Conservation (phyloP, 305 asterid genomes). For the Ruellia speciosa region DNA sequence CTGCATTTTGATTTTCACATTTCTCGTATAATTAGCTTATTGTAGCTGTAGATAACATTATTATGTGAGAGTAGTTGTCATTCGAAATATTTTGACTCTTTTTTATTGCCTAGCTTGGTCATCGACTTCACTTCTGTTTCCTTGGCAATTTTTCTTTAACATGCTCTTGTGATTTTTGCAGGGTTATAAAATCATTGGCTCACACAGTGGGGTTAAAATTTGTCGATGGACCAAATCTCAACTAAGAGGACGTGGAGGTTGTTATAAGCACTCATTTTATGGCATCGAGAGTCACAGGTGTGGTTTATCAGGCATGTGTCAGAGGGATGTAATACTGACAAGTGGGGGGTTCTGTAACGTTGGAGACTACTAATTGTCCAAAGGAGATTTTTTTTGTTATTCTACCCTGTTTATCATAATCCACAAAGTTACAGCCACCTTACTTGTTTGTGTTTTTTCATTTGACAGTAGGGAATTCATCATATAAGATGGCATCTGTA, state of each 20-base stretch:
- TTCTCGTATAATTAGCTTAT: too few relatives aligned
- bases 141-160: slow-evolving; percentile 13
- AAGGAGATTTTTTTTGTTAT: not conserved
- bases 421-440: not conserved
- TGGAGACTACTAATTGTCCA: slow-evolving; percentile 5
- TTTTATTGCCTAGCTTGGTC: too few relatives aligned
- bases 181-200: slow-evolving; percentile 92
- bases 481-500: not conserved
- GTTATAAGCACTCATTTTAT: slow-evolving; percentile 90
- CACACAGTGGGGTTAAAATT: slow-evolving; percentile 89
- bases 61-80: too few relatives aligned
- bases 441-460: not conserved
- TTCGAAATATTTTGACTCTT: too few relatives aligned
- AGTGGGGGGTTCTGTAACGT: not conserved
- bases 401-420: not conserved
- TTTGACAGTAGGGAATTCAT: too few relatives aligned
- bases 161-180: slow-evolving; percentile 28
- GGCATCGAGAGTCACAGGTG: slow-evolving; percentile 95
- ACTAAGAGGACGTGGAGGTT: slow-evolving; percentile 97
- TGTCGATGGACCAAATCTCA: slow-evolving; percentile 98
- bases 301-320: slow-evolving; percentile 15
- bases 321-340: slow-evolving; percentile 3
- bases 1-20: too few relatives aligned
- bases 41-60: too few relatives aligned
- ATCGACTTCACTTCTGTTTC: too few relatives aligned